Conservation (phyloP, 441 rosid species). For the Corymbia calophylla region DNA sequence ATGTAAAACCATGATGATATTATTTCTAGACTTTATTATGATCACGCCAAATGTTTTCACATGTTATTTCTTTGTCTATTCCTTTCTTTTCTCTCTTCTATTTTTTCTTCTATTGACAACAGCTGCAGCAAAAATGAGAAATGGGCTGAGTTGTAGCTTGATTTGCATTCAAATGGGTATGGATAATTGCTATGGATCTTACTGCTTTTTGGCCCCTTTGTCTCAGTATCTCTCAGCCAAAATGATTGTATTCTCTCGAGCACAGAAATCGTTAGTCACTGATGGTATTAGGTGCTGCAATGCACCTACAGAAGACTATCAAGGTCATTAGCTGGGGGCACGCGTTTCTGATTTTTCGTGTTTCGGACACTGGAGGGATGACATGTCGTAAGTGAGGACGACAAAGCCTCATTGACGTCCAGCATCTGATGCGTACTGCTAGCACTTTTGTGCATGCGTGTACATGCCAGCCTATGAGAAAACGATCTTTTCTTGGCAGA, state of each 20-base stretch:
- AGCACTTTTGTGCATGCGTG: background rate
- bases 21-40: background rate
- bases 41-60: background rate
- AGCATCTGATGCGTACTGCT: background rate
- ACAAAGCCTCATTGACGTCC: background rate
- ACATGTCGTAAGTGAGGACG: background rate
- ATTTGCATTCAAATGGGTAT: background rate
- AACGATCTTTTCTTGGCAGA: background rate
- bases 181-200: background rate
- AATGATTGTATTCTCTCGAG: background rate
- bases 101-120: background rate
- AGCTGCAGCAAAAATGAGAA: background rate
- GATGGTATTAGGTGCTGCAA: background rate
- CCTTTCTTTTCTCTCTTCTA: background rate
- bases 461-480: background rate
- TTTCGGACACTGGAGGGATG: background rate
- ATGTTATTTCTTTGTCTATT: background rate
- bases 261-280: background rate
- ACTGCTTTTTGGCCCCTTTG: background rate
- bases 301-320: background rate
- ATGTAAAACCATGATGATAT: background rate
- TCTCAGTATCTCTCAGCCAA: background rate
- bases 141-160: background rate
- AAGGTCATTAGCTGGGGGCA: background rate
- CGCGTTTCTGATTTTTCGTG: background rate